Percentiles rank a stretch among this genome's conserved stretches.
These are phyloP conservation scores for Volvariella surrecta DNA, from an alignment of 1,284 basidiomycete genomes.

Conservation along the genomic window DNA sequence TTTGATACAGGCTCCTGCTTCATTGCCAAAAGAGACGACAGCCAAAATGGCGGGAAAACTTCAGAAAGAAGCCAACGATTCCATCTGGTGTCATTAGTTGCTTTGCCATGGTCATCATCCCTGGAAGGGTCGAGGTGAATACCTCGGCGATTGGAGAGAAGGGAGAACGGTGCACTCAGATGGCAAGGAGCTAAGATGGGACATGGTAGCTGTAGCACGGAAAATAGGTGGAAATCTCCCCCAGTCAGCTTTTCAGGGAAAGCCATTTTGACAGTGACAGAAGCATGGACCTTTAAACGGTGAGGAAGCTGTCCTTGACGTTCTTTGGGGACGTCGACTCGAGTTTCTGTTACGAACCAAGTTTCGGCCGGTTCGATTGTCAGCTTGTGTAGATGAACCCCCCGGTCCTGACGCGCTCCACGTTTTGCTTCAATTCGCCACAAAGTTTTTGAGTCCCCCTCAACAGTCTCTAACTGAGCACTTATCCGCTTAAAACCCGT, in stretches of 20 bases:
- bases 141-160: constrained; percentile 25
- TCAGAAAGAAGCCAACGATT: constrained; percentile 32
- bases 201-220: constrained; percentile 23
- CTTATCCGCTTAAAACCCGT: too few species aligned
- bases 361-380: background rate
- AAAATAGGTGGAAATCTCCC: constrained; percentile 20
- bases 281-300: background rate
- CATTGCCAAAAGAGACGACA: constrained; percentile 7
- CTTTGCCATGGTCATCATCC: constrained; percentile 12
- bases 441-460: too few species aligned
- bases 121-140: constrained; percentile 22
- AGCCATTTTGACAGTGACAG: background rate
- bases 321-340: background rate
- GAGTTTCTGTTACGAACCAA: background rate
- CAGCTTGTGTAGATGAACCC: background rate
- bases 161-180: constrained; percentile 25
- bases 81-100: constrained; percentile 25
- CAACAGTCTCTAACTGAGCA: too few species aligned
- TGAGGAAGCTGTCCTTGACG: background rate
- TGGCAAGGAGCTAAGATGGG: constrained; percentile 23
- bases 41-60: constrained; percentile 26
- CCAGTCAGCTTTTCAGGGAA: background rate
- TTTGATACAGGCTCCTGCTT: too few species aligned
- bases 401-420: background rate
- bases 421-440: too few species aligned